Base-by-base conservation (phyloP, 2,329 filamentous ascomycete genomes). In the Paecilomyces niveus region DNA sequence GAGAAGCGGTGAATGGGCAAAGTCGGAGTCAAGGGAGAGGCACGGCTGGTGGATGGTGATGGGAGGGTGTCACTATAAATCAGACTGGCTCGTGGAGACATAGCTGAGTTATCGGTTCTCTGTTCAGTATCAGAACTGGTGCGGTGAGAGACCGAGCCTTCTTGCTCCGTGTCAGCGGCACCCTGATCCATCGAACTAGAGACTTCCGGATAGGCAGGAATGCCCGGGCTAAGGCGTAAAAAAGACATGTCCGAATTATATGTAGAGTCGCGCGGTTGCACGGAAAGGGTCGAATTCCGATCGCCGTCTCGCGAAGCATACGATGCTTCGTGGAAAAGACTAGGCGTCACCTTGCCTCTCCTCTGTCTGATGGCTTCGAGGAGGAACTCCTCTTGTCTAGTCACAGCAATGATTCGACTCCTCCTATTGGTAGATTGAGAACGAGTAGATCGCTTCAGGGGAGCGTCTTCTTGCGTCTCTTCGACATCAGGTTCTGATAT, bases 321-420 rank as follows among this genome's bases (percentile, higher is more conserved):
- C 15, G 60, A 59, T 13, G 62, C 26, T 55, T 68, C 66, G 9
- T 71, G 63, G 61, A 70, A 72, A 26, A 78, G 70, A 61, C 73
- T 74, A 21, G 78, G 73, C 3, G 76, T 75, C 64, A 81, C 76
- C 45, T 72, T 75, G 54, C 79, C 78, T 61, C 78, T 73, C 54
- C 80, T 79, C 55, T 74, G 69, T 57, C 81, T 73, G 68, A 83
- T 77, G 1, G 80, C 78, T 63, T 80, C 79, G 3, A 83, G 68
- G 1, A 83, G 71, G 49, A 76, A 72, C 60, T 82, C 78, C 67
- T 83, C 81, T 65, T 82, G 80, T 57, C 78, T 72, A 0, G 81
- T 83, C 26, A 83, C 80, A 13, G 79, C 76, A 69, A 83, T 81
- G 21, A 81, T 68, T 50, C 76, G 74, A 59, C 77, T 79, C 60